These are phyloP conservation scores for Diaporthe vaccinii DNA, from an alignment of 2,329 filamentous ascomycete genomes.

Conservation along the genomic window DNA sequence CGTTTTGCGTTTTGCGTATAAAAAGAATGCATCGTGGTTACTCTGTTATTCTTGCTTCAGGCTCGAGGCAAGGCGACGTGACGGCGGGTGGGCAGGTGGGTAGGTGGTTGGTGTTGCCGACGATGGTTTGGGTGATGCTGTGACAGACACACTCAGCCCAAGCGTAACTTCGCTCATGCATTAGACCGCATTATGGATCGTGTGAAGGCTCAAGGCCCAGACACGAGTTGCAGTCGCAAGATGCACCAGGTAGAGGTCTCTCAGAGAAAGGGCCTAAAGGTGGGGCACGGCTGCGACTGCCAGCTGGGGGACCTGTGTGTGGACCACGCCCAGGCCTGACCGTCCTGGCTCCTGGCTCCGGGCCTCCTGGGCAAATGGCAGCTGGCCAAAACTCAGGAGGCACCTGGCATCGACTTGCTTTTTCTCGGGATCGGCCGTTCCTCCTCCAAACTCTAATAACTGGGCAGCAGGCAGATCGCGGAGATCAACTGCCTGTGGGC, in stretches of 20 bases:
- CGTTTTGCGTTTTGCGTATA: background rate
- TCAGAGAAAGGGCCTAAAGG: background rate
- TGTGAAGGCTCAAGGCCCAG: slow-evolving; percentile 9
- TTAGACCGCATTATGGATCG: background rate
- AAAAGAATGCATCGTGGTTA: background rate
- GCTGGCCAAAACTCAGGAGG: slow-evolving; percentile 6
- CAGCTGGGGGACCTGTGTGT: background rate
- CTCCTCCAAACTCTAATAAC: slow-evolving; percentile 23
- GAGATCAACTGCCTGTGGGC: slow-evolving; percentile 21
- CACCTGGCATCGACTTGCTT: slow-evolving; percentile 22
- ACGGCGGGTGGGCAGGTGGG: background rate
- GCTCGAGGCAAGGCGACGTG: slow-evolving; percentile 1
- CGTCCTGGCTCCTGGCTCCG: background rate
- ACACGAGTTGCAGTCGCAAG: slow-evolving; percentile 17
- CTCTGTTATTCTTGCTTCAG: background rate
- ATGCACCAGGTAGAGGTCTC: background rate
- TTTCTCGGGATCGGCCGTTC: slow-evolving; percentile 33
- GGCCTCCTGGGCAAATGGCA: background rate
- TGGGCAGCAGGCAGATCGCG: slow-evolving; percentile 24
- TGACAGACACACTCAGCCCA: slow-evolving; percentile 17
- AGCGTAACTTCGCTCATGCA: slow-evolving; percentile 13
- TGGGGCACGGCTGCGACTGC: slow-evolving; percentile 15
- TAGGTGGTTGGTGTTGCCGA: background rate
- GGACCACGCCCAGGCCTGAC: background rate
- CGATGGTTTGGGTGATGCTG: slow-evolving; percentile 6